phyloP scores from a whole-genome alignment of 2,329 filamentous ascomycete genomes.

The Diaporthe velutina region DNA sequence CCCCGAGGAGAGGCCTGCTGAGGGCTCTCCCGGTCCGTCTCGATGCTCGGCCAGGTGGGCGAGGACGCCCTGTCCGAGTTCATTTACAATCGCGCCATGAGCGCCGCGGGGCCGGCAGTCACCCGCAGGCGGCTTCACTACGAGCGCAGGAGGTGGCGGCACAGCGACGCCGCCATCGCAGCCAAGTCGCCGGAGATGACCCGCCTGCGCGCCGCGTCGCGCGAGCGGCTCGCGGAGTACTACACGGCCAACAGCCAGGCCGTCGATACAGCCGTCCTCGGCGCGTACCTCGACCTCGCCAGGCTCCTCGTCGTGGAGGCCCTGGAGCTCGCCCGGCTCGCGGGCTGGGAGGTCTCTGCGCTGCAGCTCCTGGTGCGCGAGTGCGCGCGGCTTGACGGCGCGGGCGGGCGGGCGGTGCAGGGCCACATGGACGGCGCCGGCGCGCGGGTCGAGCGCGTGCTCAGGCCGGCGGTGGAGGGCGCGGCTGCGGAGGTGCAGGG shows the following conservation, averaged over 20 bases:
- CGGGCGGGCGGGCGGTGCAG: accelerated
- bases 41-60: not conserved
- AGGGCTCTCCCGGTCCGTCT: not conserved
- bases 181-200: not conserved
- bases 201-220: not conserved
- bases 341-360: not conserved
- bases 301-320: not conserved
- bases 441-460: not conserved
- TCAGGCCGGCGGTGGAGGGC: not conserved
- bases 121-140: not conserved
- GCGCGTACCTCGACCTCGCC: not conserved
- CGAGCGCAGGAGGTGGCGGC: not conserved
- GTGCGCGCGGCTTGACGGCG: not conserved
- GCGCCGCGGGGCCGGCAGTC: not conserved
- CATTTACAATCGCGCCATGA: not conserved
- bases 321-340: not conserved
- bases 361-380: not conserved
- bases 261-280: not conserved
- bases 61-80: not conserved
- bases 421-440: not conserved
- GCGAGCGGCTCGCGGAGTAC: not conserved
- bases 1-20: not conserved
- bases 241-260: not conserved
- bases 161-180: not conserved
- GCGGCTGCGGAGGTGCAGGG: not conserved